Evolutionary conservation across 2,329 filamentous ascomycete genomes (phyloP), one percentile per base, ranked within the genome.

Genomic region (Bipolaris zeicola): DNA sequence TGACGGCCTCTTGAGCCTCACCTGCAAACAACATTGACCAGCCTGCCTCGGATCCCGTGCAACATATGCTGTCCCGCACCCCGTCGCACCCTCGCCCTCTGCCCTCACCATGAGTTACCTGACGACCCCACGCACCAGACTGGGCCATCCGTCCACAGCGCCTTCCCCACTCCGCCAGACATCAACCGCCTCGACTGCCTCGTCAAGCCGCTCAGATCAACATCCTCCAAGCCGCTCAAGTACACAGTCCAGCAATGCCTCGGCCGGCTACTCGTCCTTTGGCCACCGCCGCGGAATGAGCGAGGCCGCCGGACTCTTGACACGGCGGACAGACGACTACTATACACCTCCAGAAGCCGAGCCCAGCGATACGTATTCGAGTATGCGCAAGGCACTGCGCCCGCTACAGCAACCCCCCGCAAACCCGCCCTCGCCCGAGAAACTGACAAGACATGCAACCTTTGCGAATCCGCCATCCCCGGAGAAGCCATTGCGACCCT

Each of bases 221-320:
- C 81, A 80, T 61, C 84, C 87, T 41, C 80, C 83, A 51, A 88
- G 86, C 69, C 79, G 82, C 51, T 85, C 87, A 37, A 91, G 88
- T 74, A 89, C 89, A 45, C 81, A 89, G 63, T 91, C 89, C 16
- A 94, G 91, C 31, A 83, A 86, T 61, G 83, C 83, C n/a, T 91
- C 90, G 33, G 86, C 85, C 72, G 81, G 80, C 43, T 61, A 61
- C 28, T 73, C 70, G 28, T 71, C 74, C 50, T 65, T 74, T 47
- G 82, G 83, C 46, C 91, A 94, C 71, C 89, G 87, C 75, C 86
- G 91, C 73, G 90, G 90, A 58, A 83, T 87, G 75, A 94, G 90
- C 77, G 90, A 95, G 80, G 84, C 84, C 55, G 82, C 83, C 57
- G 81, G 81, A 41, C 83, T 87, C 70, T 73, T 82, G 65, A 76